Conservation (phyloP, 495 filamentous ascomycete genomes). For the Lophiotrema nucula region DNA sequence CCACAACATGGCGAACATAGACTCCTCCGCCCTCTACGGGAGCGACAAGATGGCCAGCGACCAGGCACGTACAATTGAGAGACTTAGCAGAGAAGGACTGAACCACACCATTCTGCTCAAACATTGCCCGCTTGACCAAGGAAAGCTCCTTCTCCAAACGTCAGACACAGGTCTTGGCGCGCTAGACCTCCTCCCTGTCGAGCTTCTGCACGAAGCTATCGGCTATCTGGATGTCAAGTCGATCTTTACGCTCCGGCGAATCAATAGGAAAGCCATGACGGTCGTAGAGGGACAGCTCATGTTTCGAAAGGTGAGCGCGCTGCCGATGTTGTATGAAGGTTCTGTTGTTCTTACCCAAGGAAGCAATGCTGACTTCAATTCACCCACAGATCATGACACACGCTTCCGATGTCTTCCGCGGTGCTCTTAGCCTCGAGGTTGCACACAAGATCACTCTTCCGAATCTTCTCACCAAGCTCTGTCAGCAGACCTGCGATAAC, state of each 20-base stretch:
- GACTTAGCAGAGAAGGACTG: too few relatives aligned
- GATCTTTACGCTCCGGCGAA: background rate
- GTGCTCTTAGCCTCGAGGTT: background rate
- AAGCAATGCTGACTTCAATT: background rate
- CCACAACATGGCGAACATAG: too few relatives aligned
- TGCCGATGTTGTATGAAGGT: too few relatives aligned
- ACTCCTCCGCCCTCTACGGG: too few relatives aligned
- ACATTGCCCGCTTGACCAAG: too few relatives aligned
- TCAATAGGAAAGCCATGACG: background rate
- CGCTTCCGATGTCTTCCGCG: background rate
- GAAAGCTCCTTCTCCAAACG: too few relatives aligned
- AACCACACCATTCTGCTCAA: too few relatives aligned
- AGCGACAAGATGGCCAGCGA: too few relatives aligned
- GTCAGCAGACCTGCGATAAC: background rate
- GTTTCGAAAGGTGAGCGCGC: too few relatives aligned
- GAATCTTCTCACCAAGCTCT: background rate
- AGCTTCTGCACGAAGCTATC: background rate
- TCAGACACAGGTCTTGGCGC: too few relatives aligned
- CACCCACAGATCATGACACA: background rate
- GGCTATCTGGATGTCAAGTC: background rate
- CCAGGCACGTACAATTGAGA: too few relatives aligned
- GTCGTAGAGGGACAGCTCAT: background rate
- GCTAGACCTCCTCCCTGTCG: background rate
- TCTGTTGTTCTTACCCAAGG: too few relatives aligned
- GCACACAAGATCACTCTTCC: background rate